Evolutionary conservation across 768 basidiomycete genomes (phyloP), one percentile per base, ranked within the genome.

Genomic region (Lactifluus pinguis): DNA sequence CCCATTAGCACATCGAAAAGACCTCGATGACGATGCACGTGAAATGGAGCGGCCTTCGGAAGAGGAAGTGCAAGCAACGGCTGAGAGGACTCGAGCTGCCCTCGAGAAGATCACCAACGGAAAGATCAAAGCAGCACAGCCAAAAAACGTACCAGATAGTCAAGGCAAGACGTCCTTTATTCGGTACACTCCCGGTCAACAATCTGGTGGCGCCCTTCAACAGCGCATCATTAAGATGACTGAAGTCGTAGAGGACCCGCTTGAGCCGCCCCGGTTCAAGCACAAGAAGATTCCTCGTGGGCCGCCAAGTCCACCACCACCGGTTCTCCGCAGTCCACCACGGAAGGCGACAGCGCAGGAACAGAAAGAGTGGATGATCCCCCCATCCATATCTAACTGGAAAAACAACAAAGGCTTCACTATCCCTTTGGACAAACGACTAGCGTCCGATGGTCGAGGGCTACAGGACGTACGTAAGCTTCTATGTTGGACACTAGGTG

Each of bases 391-490:
- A 62, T 95, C 92, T 30, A 99, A 99, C 75, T 99, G 97, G 97
- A 99, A 99, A 78, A 99, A 99, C 79, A 98, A 98, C 84, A 99
- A 98, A 76, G 97, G 97, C 81, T 99, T 95, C 72, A 98, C 97
- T 1, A 98, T 98, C 69, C 95, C 97, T 41, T 80, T 98, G 38
- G 97, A 98, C 71, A 98, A 99, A 76, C 90, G 95, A 65, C 77
- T 99, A 55, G 97, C 97, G 42, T 95, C 97, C 4, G 97, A 98
- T 72, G 95, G 95, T n/a, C 83, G 95, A 67, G 97, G 97, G 60
- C 79, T 99, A 38, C 97, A 99, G 74, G 97, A 99, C 72, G 95
- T 97, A 65, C 72, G 90, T 78, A 13, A 34, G 53, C 34, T 19
- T 21, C 13, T 14, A n/a, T 34, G 29, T 9, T 61, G 34, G 29